Evolutionary conservation across 768 basidiomycete species (phyloP).

Genomic region (Pholiota conissans): DNA sequence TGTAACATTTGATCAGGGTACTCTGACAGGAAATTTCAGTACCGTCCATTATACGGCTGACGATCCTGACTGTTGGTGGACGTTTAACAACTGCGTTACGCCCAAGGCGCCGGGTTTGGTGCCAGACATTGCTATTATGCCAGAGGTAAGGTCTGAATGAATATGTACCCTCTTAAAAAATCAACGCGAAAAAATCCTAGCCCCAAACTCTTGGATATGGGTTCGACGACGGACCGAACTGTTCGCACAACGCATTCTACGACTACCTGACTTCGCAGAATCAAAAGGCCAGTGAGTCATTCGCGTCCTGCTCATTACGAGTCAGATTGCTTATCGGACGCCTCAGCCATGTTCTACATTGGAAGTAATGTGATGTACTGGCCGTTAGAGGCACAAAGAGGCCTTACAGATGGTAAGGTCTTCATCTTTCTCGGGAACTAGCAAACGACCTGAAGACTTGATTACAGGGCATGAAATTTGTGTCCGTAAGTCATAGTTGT

Average conservation of each 20-base stretch:
- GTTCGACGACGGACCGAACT: slow-evolving; percentile 69
- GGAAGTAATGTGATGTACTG: slow-evolving; percentile 58
- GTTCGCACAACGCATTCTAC: slow-evolving; percentile 64
- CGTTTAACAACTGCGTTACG: slow-evolving; percentile 39
- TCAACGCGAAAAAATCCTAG: slow-evolving; percentile 24
- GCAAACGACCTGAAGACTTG: not conserved
- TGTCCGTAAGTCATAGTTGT: slow-evolving; percentile 46
- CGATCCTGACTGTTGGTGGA: slow-evolving; percentile 61
- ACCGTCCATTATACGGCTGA: slow-evolving; percentile 32
- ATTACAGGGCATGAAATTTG: slow-evolving; percentile 57
- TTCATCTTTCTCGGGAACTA: not conserved
- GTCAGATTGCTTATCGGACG: not conserved
- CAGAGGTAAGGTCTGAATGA: slow-evolving; percentile 41
- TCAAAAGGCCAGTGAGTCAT: slow-evolving; percentile 60
- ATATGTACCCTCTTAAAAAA: not conserved
- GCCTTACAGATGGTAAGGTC: slow-evolving; percentile 45
- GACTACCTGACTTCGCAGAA: slow-evolving; percentile 49
- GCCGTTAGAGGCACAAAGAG: slow-evolving; percentile 58
- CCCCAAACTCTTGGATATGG: slow-evolving; percentile 58
- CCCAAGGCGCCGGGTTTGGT: slow-evolving; percentile 47
- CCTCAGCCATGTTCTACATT: slow-evolving; percentile 59
- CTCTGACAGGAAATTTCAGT: slow-evolving; percentile 28
- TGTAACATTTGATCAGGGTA: slow-evolving; percentile 16
- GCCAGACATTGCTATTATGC: slow-evolving; percentile 42
- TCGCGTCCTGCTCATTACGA: not conserved